Percentiles rank a stretch among this genome's conserved stretches.
These are phyloP conservation scores for Plenodomus tracheiphilus DNA, from an alignment of 2,329 filamentous ascomycete genomes.

Conservation along the genomic window DNA sequence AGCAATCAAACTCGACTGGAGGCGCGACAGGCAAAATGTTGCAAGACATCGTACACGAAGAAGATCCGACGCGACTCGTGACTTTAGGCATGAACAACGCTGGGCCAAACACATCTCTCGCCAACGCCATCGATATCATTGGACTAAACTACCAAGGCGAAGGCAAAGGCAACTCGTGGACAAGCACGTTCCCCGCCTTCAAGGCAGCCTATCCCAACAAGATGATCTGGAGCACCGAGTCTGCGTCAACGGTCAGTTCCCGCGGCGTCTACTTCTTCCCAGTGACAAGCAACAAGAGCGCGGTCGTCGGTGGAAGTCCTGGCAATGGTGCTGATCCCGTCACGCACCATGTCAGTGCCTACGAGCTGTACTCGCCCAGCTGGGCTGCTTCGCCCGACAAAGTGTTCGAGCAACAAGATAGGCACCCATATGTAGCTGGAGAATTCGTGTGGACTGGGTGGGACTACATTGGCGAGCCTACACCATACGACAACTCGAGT, in stretches of 20 bases:
- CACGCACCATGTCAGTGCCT: constrained; percentile 50
- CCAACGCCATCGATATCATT: constrained; percentile 52
- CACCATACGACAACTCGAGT: constrained; percentile 52
- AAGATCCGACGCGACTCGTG: constrained; percentile 53
- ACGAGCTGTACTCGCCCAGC: constrained; percentile 55
- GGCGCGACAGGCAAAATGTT: constrained; percentile 44
- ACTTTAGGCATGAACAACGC: constrained; percentile 56
- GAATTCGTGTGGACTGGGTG: constrained; percentile 59
- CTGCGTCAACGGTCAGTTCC: constrained; percentile 51
- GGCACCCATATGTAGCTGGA: constrained; percentile 55
- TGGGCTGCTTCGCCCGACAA: constrained; percentile 58
- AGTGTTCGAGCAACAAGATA: constrained; percentile 56
- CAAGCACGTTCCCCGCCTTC: constrained; percentile 52
- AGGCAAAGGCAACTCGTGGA: constrained; percentile 44
- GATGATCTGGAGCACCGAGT: constrained; percentile 42
- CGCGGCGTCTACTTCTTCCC: constrained; percentile 60
- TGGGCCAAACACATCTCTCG: constrained; percentile 45
- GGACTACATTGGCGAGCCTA: constrained; percentile 57
- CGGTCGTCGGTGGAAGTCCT: constrained; percentile 43
- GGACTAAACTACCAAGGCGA: constrained; percentile 62
- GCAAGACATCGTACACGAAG: constrained; percentile 49
- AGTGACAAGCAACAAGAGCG: constrained; percentile 47
- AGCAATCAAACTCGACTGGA: constrained; percentile 47
- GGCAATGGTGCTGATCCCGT: constrained; percentile 42
- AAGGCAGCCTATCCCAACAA: constrained; percentile 53